Base-by-base conservation (phyloP, 1,284 basidiomycete genomes). In the Austroboletus niveus region DNA sequence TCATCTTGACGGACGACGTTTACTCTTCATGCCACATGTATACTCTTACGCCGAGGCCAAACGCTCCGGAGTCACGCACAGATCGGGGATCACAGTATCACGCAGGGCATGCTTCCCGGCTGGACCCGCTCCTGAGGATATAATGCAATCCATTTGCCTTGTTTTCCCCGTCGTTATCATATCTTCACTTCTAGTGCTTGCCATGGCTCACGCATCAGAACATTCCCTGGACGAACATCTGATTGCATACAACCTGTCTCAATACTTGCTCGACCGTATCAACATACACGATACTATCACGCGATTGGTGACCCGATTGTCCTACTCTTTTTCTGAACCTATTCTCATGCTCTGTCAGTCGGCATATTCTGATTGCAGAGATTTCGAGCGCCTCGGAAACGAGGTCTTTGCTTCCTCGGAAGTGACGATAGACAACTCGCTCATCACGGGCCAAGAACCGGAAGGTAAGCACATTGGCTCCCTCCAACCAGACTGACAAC, bases 221-320 rank as follows among this genome's bases (percentile, higher is more conserved):
- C 17, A 43, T 35, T 35, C 52, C 24, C 22, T 42, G 32, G 49
- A 53, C 14, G 52, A 49, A 20, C 42, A 47, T 47, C 48, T 57
- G 5, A 11, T 49, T 22, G 44, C 52, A 31, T 63, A 65, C 51
- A 53, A 35, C 32, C 12, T 62, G 31, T 48, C 57, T 29, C 60
- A 64, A 40, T 63, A 60, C 43, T 27, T 64, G n/a, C 55, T 64
- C 24, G 62, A 64, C 48, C 61, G 62, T 14, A n/a, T 49, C 51
- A 66, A 65, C 29, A 65, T 64, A 44, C 58, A 60, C n/a, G 62
- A 63, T 34, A 64, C 64, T 27, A 60, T 63, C 51, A 58, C 55
- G 8, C 60, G 62, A 40, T 27, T 63, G 51, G 64, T 64, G 42
- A 47, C 64, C 47, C 22, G 35, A 14, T n/a, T 14, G 31, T 27